A percentile compares a stretch with the other conserved stretches of the same genome.
Evolutionary conservation across 1,284 basidiomycete species (phyloP).

Genomic region (Singerocomus inundabilis): DNA sequence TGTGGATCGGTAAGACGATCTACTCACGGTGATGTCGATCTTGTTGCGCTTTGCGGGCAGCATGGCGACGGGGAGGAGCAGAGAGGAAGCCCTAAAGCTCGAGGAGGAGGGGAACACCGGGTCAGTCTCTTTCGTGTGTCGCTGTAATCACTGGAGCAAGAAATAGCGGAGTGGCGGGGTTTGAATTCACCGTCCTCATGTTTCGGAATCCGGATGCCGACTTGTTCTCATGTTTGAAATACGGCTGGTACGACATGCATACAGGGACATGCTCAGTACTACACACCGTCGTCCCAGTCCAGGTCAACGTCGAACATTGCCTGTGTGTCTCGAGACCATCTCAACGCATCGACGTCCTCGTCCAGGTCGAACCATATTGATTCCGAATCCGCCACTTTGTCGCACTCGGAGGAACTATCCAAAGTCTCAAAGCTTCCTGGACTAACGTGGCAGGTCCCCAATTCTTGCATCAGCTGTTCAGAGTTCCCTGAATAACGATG

Average conservation of each 20-base stretch:
- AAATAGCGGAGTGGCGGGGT: constrained; percentile 31
- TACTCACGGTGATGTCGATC: constrained; percentile 83
- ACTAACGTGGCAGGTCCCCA: constrained; percentile 5
- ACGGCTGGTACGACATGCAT: too few species aligned
- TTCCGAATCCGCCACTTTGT: constrained; percentile 15
- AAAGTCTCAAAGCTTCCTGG: constrained; percentile 14
- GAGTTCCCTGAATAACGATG: constrained; percentile 6
- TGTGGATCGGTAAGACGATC: constrained; percentile 6
- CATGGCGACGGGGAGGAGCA: constrained; percentile 49
- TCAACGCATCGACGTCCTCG: not conserved
- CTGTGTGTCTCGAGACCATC: not conserved
- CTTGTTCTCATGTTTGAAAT: constrained; percentile 24
- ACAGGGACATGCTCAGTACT: too few species aligned
- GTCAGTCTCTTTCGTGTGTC: constrained; percentile 15
- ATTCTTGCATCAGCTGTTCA: constrained; percentile 18
- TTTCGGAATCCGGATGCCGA: constrained; percentile 28
- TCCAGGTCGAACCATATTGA: constrained; percentile 20
- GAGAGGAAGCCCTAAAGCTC: constrained; percentile 25
- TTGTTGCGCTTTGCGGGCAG: constrained; percentile 84
- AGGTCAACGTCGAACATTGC: constrained; percentile 4
- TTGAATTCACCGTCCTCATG: constrained; percentile 20
- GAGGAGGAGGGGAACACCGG: constrained; percentile 2
- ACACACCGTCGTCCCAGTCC: constrained; percentile 6
- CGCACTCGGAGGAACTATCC: constrained; percentile 8
- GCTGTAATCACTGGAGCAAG: constrained; percentile 16